Evolutionary conservation across 495 filamentous ascomycete genomes (phyloP), one percentile per base, ranked within the genome.

Genomic region (Terfezia boudieri): DNA sequence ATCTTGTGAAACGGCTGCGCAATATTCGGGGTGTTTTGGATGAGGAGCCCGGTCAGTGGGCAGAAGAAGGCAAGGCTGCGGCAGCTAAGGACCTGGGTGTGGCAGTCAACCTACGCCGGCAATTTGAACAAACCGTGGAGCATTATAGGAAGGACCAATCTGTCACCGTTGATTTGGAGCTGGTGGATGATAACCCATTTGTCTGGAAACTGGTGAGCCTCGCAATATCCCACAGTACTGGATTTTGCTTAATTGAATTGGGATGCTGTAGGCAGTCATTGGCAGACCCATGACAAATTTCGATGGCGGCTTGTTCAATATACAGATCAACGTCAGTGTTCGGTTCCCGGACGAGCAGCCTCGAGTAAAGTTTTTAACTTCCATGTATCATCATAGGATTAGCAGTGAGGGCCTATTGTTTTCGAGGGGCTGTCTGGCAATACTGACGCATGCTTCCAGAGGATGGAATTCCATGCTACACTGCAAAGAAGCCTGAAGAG

Each of bases 301-400:
- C 5, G 92, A 96, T 56, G 90, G 90, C 7, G 90, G 90, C 7
- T 73, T 96, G 53, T 88, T 95, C 70, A 75, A 74, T 53, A 80
- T 95, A 61, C 80, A 73, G 59, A 73, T 96, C 35, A 73, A 71
- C 60, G 79, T 96, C 66, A 94, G 87, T 60, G 80, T 87, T n/a
- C 74, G 79, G 10, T 94, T 94, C 61, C 90, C 90, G 0, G 78
- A 82, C n/a, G 85, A 90, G 58, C 88, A 94, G 58, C 90, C 92
- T 11, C 75, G 90, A 53, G 79, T 86, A 41, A 80, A 76, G 51
- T 78, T 94, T 59, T 76, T 87, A 60, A 90, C 84, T 0, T 71
- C 76, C 6, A 70, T 98, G 23, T 94, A 85, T 65, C 90, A 98
- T 61, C 80, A 93, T 55, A 81, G 85, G n/a, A 81, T 98, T 20